Conservation (phyloP, 2,329 filamentous ascomycete species). For the Beauveria bassiana region DNA sequence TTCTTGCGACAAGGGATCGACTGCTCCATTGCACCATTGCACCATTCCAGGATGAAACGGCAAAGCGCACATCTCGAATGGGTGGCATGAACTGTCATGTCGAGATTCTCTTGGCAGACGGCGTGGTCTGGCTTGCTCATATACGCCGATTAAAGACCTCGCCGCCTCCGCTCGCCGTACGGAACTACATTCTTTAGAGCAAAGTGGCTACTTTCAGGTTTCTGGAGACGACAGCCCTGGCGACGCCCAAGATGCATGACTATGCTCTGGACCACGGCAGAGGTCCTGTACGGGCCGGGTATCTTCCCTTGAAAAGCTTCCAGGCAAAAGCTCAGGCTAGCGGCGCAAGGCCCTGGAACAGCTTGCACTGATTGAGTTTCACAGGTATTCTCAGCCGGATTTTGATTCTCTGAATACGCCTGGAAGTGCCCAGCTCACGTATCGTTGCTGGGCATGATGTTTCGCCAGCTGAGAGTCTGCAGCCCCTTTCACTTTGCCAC, state of each 20-base stretch:
- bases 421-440: constrained; percentile 23
- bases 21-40: constrained; percentile 25
- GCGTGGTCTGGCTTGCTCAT: constrained; percentile 33
- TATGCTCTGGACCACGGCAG: constrained; percentile 21
- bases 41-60: constrained; percentile 27
- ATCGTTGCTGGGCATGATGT: constrained; percentile 26
- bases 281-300: constrained; percentile 30
- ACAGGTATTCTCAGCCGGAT: constrained; percentile 26
- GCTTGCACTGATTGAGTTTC: constrained; percentile 31
- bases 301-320: constrained; percentile 35
- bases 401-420: constrained; percentile 28
- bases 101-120: constrained; percentile 34
- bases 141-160: constrained; percentile 31
- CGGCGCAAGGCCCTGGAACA: constrained; percentile 28
- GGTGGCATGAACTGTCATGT: constrained; percentile 36
- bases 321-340: constrained; percentile 26
- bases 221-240: constrained; percentile 27
- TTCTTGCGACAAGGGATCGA: constrained; percentile 26
- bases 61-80: constrained; percentile 29
- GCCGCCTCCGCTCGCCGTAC: constrained; percentile 25
- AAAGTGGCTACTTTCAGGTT: constrained; percentile 35
- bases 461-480: constrained; percentile 20
- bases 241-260: constrained; percentile 29
- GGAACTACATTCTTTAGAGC: constrained; percentile 29
- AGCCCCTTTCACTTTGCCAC: constrained; percentile 27